These are phyloP conservation scores for Nectriaceae sp. DNA, from an alignment of 2,329 filamentous ascomycete genomes.

Conservation along the genomic window DNA sequence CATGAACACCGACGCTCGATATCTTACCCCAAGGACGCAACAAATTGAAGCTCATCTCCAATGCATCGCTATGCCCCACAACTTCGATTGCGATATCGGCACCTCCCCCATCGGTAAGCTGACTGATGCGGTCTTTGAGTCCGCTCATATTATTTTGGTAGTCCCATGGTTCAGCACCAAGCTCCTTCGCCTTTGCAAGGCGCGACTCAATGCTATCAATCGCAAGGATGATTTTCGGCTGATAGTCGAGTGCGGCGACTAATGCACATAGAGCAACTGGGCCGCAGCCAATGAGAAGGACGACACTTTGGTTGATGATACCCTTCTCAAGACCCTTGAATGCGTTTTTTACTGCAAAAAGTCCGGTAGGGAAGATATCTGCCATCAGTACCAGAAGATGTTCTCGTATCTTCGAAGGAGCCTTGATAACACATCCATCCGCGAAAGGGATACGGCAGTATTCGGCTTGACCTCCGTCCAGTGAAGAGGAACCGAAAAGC, in stretches of 20 bases:
- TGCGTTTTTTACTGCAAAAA: conserved; percentile 58
- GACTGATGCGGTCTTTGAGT: conserved; percentile 66
- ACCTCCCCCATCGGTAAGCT: conserved; percentile 74
- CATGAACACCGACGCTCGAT: conserved; percentile 71
- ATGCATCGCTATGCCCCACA: conserved; percentile 65
- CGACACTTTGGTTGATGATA: neutral
- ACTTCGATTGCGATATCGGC: conserved; percentile 80
- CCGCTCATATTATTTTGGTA: conserved; percentile 66
- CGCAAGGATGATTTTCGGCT: conserved; percentile 9
- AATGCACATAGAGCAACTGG: conserved; percentile 19
- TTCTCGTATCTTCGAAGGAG: conserved; percentile 10
- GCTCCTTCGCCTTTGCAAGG: neutral
- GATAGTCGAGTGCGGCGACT: conserved; percentile 11
- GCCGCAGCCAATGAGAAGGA: conserved; percentile 17
- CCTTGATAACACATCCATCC: conserved; percentile 14
- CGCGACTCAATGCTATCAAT: conserved; percentile 15
- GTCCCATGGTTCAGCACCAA: conserved; percentile 57
- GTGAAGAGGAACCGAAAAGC: conserved; percentile 5
- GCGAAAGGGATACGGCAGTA: conserved; percentile 16
- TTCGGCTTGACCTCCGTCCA: conserved; percentile 19
- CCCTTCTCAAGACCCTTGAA: neutral
- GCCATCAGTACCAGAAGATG: conserved; percentile 18
- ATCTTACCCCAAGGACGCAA: conserved; percentile 69
- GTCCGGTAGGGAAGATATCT: conserved; percentile 22
- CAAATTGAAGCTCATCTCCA: conserved; percentile 64